Evolutionary conservation across 2,329 filamentous ascomycete species (phyloP).

Genomic region (Zalaria sp.): DNA sequence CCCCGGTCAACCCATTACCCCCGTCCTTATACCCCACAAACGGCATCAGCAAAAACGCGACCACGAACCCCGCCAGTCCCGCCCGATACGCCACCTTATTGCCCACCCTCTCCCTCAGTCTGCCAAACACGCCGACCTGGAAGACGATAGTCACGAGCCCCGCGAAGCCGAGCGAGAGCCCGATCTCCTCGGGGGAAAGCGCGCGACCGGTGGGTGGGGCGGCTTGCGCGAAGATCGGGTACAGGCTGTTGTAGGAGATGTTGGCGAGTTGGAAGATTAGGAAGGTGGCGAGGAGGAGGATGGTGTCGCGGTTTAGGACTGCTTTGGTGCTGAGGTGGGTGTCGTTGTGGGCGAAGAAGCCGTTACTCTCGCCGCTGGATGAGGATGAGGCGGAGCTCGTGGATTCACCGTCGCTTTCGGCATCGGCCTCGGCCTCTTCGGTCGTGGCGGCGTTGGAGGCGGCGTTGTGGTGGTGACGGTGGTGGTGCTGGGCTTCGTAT

Average conservation of each 20-base stretch:
- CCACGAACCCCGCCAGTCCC: conserved; percentile 63
- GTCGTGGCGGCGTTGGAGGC: conserved; percentile 7
- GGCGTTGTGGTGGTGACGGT: conserved; percentile 5
- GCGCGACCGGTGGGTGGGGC: conserved; percentile 61
- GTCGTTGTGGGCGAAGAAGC: conserved; percentile 10
- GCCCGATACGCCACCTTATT: conserved; percentile 75
- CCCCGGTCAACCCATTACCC: conserved; percentile 9
- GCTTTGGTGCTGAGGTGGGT: conserved; percentile 40
- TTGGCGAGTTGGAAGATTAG: conserved; percentile 89
- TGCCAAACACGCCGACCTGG: conserved; percentile 74
- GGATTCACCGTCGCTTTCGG: conserved; percentile 23
- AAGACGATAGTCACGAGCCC: conserved; percentile 79
- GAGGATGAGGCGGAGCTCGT: conserved; percentile 17
- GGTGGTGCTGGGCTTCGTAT: conserved; percentile 6
- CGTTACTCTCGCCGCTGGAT: conserved; percentile 17
- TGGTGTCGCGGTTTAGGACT: conserved; percentile 65
- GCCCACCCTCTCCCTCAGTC: conserved; percentile 62
- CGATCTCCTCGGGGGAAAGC: conserved; percentile 67
- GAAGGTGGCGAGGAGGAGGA: conserved; percentile 72
- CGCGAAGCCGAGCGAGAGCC: conserved; percentile 70
- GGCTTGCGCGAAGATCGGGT: conserved; percentile 79
- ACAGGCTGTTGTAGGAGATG: conserved; percentile 88
- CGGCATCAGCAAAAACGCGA: conserved; percentile 78
- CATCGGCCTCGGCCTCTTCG: conserved; percentile 9
- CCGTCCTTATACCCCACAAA: conserved; percentile 68